Base-by-base conservation (phyloP, 1,139 yeast genomes). In the Ogataea hybrid region DNA sequence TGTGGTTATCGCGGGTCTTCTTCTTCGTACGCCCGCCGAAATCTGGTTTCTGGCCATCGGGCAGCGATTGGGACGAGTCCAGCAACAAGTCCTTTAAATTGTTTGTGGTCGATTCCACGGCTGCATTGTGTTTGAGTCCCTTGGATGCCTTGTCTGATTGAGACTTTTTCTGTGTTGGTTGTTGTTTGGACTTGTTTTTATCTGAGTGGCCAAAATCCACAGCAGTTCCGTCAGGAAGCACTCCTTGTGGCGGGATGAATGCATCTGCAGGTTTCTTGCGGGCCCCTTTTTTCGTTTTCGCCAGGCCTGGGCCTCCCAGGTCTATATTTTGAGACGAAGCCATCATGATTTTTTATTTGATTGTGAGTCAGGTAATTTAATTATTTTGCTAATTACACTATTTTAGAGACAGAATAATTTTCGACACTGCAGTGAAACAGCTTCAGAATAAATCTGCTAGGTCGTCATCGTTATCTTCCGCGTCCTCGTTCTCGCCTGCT, bases 1-100 rank as follows among this genome's bases (percentile, higher is more conserved):
- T 34, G 28, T 28, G 22, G 16, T 15, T 27, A 16, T 28, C 31
- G 28, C 14, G 30, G 21, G 22, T 6, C 28, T 33, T 43, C 34
- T 32, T 39, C 27, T 39, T 35, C 14, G 40, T 21, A n/a, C 40
- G 35, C 22, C 42, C 57, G 20, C 75, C 75, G 55, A 71, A 71
- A 48, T 70, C 67, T 7, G 70, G 75, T 29, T 61, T 64, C 18
- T 58, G 61, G 2, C 78, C 78, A 51, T 64, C 67, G 5, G 77
- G 77, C 41, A 72, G 43, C 62, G 52, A 42, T n/a, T 51, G 56
- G 8, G 35, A 16, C 6, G 49, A 39, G 5, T 48, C 39, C 16
- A 45, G 32, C 20, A 54, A 33, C 9, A 62, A 37, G 22, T 50
- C 49, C 37, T 56, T 59, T 11, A 58, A 35, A 28, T 49, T 51